Percentiles rank a stretch among this genome's conserved stretches.
These are phyloP conservation scores for Ganoderma multipileum DNA, from an alignment of 1,284 basidiomycete genomes.

Conservation along the genomic window DNA sequence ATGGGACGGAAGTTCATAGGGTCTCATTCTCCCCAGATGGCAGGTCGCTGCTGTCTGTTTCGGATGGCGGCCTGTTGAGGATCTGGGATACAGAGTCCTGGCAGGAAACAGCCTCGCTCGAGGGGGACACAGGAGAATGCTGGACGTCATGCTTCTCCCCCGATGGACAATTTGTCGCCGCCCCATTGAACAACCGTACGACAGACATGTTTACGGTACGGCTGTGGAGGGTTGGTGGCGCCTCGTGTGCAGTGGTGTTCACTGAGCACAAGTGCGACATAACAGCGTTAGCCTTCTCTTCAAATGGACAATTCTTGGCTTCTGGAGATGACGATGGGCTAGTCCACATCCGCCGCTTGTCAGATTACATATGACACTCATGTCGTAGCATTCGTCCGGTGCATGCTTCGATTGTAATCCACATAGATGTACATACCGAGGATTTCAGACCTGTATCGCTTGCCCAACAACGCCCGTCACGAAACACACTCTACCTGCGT, in stretches of 20 bases:
- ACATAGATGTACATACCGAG: no score
- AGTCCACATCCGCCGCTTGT: not conserved
- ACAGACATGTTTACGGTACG: not conserved
- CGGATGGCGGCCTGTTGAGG: no score
- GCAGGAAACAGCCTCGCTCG: no score
- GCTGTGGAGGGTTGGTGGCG: not conserved
- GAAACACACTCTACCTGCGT: no score
- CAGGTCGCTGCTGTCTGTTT: no score
- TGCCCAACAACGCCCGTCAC: no score
- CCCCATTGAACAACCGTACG: not conserved
- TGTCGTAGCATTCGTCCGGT: not conserved
- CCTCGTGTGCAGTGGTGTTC: not conserved
- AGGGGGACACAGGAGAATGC: no score
- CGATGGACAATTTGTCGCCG: not conserved
- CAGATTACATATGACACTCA: not conserved
- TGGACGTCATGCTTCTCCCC: not conserved
- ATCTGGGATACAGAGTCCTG: no score
- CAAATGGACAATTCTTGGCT: not conserved
- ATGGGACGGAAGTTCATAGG: no score
- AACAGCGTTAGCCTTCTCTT: not conserved
- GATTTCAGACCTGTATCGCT: no score
- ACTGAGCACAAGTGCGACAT: not conserved
- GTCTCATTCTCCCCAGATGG: no score
- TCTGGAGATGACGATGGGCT: not conserved
- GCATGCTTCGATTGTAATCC: no score